Conservation (phyloP, 371 early-diverging fungal species). For the Mortierella sp. region DNA sequence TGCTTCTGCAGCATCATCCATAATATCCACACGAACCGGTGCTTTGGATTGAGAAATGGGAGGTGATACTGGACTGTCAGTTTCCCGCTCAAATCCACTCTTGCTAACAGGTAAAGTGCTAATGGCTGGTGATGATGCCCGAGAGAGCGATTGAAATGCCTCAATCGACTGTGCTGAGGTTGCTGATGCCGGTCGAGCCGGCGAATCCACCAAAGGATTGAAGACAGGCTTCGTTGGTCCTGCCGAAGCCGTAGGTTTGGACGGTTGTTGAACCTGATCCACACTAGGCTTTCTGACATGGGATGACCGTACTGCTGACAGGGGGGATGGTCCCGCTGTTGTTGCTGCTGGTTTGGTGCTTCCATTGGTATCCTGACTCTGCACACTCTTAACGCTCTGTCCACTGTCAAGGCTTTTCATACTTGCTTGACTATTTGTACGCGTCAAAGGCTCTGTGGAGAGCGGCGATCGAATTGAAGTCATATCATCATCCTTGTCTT, state of each 20-base stretch:
- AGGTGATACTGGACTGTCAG: conserved; percentile 8
- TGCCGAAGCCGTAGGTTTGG: conserved; percentile 1
- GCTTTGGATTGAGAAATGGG: conserved; percentile 12
- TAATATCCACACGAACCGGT: conserved; percentile 21
- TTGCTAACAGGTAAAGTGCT: conserved; percentile 9
- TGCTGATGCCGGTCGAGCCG: background rate
- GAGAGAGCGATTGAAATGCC: conserved; percentile 45
- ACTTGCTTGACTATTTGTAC: conserved; percentile 47
- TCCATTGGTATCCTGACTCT: conserved; percentile 18
- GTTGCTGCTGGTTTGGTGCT: background rate
- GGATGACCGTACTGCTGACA: background rate
- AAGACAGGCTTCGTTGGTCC: conserved; percentile 15
- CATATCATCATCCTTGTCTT: conserved; percentile 15
- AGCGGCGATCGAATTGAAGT: conserved; percentile 20
- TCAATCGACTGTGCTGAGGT: conserved; percentile 44
- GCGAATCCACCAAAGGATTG: conserved; percentile 19
- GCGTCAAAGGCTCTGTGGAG: conserved; percentile 33
- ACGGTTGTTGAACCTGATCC: conserved; percentile 4
- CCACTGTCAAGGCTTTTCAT: conserved; percentile 34
- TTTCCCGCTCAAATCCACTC: conserved; percentile 24
- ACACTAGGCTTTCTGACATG: conserved; percentile 6
- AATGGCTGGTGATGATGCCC: conserved; percentile 34
- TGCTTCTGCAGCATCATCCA: conserved; percentile 44
- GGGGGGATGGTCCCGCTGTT: background rate
- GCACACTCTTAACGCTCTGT: conserved; percentile 29